Percentiles rank a stretch among this genome's conserved stretches.
Evolutionary conservation across 2,329 filamentous ascomycete species (phyloP).

Genomic region (Nigrospora oryzae): DNA sequence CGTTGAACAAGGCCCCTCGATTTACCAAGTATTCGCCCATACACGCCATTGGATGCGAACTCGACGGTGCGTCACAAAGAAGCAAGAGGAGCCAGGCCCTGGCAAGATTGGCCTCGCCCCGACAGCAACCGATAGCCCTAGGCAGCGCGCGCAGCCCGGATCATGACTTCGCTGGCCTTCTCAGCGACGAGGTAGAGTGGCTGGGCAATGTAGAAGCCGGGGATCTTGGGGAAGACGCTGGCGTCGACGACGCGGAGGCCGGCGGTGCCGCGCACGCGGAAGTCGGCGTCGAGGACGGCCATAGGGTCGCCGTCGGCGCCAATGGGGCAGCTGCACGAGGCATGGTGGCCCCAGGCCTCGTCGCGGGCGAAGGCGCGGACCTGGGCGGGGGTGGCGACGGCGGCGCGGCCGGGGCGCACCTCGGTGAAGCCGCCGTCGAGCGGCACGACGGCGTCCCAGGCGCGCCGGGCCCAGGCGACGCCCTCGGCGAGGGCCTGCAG

Average conservation of each 20-base stretch:
- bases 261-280: constrained; percentile 40
- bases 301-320: constrained; percentile 39
- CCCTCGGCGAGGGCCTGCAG: constrained; percentile 27
- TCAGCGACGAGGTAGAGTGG: constrained; percentile 45
- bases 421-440: neutral
- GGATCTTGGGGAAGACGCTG: constrained; percentile 36
- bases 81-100: too few relatives aligned
- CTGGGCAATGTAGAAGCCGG: constrained; percentile 30
- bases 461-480: neutral
- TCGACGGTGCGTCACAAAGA: too few relatives aligned
- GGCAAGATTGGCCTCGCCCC: too few relatives aligned
- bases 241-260: constrained; percentile 48
- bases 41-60: too few relatives aligned
- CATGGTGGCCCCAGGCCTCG: constrained; percentile 45
- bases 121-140: too few relatives aligned
- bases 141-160: neutral
- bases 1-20: too few relatives aligned
- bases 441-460: neutral
- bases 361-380: constrained; percentile 24
- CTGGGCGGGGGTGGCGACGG: neutral
- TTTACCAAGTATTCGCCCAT: too few relatives aligned
- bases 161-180: constrained; percentile 29
- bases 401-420: neutral
- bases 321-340: constrained; percentile 42
- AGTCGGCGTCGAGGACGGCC: constrained; percentile 43